Conservation (phyloP, 768 basidiomycete genomes). For the Pleurotus tuoliensis region DNA sequence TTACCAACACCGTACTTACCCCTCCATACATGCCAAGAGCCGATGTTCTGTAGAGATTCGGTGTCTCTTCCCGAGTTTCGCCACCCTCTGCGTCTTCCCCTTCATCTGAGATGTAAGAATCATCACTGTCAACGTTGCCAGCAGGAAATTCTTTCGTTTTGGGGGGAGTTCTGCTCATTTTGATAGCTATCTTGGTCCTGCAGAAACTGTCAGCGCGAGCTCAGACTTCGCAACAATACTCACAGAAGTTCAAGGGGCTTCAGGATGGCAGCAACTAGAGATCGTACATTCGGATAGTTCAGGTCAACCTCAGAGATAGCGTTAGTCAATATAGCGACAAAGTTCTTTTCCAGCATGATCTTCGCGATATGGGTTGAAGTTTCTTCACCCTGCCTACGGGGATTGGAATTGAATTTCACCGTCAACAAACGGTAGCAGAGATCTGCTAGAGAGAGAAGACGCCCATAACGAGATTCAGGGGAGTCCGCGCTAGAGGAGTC, state of each 20-base stretch:
- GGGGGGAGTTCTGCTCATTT: conserved; percentile 82
- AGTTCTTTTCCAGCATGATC: conserved; percentile 98
- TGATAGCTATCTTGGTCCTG: conserved; percentile 96
- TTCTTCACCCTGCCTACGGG: conserved; percentile 61
- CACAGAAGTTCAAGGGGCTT: conserved; percentile 88
- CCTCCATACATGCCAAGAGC: conserved; percentile 94
- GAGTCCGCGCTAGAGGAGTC: conserved; percentile 60
- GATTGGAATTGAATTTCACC: conserved; percentile 60
- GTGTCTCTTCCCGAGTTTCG: conserved; percentile 70
- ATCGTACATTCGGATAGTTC: conserved; percentile 89
- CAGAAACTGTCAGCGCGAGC: conserved; percentile 13
- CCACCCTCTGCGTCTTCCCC: conserved; percentile 57
- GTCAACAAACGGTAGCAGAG: conserved; percentile 85
- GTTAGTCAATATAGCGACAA: conserved; percentile 82
- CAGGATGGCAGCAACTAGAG: conserved; percentile 82
- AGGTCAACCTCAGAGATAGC: conserved; percentile 91
- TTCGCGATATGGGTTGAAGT: conserved; percentile 91
- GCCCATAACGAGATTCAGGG: conserved; percentile 79
- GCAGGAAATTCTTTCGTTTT: conserved; percentile 58
- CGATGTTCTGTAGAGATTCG: conserved; percentile 93
- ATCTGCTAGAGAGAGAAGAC: conserved; percentile 82
- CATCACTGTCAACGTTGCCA: conserved; percentile 38
- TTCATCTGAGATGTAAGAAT: conserved; percentile 47
- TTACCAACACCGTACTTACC: conserved; percentile 43
- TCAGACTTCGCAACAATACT: conserved; percentile 22